Conservation (phyloP, 176 grass and related monocot species). For the Ensete ventricosum region DNA sequence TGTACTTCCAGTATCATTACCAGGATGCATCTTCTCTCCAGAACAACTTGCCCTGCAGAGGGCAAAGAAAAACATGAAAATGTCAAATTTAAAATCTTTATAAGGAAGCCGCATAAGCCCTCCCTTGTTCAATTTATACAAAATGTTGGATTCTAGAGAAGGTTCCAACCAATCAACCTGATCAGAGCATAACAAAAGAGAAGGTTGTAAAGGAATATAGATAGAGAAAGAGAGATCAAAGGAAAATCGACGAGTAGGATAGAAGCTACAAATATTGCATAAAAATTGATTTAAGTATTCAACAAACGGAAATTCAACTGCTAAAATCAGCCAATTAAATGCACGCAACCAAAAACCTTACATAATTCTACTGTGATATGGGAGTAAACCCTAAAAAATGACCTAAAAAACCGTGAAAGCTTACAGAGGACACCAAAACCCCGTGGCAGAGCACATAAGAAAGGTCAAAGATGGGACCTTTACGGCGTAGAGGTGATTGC, state of each 20-base stretch:
- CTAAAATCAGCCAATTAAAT: not conserved
- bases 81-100: not conserved
- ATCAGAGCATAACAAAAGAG: not conserved
- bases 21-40: conserved; percentile 8
- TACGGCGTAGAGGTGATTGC: too few relatives aligned
- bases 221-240: too few relatives aligned
- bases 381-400: not conserved
- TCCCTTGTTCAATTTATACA: not conserved
- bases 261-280: not conserved
- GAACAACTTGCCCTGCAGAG: not conserved
- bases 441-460: too few relatives aligned
- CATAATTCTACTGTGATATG: not conserved
- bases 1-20: conserved; percentile 28
- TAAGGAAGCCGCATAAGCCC: not conserved
- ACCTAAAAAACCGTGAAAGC: not conserved
- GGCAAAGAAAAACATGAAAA: not conserved
- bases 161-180: not conserved
- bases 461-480: not conserved
- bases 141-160: not conserved
- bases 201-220: too few relatives aligned
- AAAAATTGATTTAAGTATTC: not conserved
- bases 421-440: not conserved
- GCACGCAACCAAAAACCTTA: not conserved
- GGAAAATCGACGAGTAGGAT: too few relatives aligned
- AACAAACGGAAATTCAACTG: not conserved